These are phyloP conservation scores for Colletotrichum limetticola DNA, from an alignment of 2,329 filamentous ascomycete genomes.

Conservation along the genomic window DNA sequence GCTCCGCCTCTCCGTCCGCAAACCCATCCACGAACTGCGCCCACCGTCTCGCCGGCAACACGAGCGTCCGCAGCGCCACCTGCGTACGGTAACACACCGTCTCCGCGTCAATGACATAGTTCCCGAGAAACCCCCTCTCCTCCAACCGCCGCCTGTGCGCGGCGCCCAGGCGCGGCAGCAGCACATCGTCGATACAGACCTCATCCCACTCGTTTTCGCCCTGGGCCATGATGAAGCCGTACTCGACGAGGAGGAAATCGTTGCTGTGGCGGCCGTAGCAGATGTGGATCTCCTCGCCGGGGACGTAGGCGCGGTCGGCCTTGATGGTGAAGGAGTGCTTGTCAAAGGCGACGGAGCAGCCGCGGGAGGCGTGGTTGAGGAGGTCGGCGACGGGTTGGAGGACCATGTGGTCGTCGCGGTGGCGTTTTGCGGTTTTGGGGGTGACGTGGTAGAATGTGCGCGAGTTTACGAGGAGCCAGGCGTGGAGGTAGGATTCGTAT, in stretches of 20 bases:
- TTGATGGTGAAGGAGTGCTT: slow-evolving; percentile 64
- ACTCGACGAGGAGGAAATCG: slow-evolving; percentile 79
- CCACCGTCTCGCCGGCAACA: slow-evolving; percentile 53
- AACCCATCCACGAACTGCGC: slow-evolving; percentile 55
- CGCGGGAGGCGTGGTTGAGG: slow-evolving; percentile 67
- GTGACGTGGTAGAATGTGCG: slow-evolving; percentile 70
- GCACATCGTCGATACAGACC: slow-evolving; percentile 56
- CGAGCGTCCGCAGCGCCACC: slow-evolving; percentile 58
- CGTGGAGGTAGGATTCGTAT: slow-evolving; percentile 59
- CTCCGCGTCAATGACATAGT: slow-evolving; percentile 61
- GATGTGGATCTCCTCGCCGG: slow-evolving; percentile 74
- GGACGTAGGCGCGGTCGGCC: slow-evolving; percentile 59
- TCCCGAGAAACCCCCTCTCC: slow-evolving; percentile 59
- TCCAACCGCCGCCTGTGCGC: slow-evolving; percentile 52
- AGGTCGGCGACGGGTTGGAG: slow-evolving; percentile 80
- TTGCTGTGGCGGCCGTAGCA: slow-evolving; percentile 78
- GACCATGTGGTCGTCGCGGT: slow-evolving; percentile 70
- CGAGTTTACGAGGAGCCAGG: slow-evolving; percentile 71
- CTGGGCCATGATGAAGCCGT: slow-evolving; percentile 59
- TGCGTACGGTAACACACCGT: slow-evolving; percentile 66
- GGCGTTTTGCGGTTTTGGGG: slow-evolving; percentile 53
- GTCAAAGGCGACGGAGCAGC: slow-evolving; percentile 64
- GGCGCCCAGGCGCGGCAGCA: slow-evolving; percentile 51
- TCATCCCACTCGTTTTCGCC: slow-evolving; percentile 65
- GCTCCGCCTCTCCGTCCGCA: slow-evolving; percentile 57